Evolutionary conservation across 139 green algal species (phyloP), one percentile per base, ranked within the genome.

Genomic region (Micractinium sp.): DNA sequence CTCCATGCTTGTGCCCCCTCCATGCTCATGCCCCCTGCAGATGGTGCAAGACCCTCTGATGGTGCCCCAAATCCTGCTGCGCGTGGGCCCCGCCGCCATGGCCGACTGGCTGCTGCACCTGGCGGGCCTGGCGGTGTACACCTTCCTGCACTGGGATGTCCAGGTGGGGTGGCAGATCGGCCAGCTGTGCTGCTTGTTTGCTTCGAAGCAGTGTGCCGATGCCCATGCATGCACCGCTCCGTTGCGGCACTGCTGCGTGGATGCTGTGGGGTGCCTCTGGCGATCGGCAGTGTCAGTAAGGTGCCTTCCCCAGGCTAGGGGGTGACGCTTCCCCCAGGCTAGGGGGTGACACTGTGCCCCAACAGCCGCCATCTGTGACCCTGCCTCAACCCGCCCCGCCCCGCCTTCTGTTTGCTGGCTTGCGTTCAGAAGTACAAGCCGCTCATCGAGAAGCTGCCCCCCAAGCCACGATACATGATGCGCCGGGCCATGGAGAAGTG

Each of bases 91-190:
- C 0, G 74, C 56, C 0, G 86, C 95, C 15, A 87, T 97, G 69
- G 67, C 76, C 20, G 92, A 97, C 89, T 98, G 95, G 94, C 39
- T 94, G 76, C 60, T 85, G 71, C 95, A 98, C 87, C 94, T 96
- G 23, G 66, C 66, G 1, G 90, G 69, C 31, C 90, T 98, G 20
- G 93, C 82, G 0, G 73, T 82, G 0, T 97, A 95, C 91, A 94
- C 92, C 12, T 88, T 88, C 85, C 85, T 88, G 22, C 31, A 88
- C 85, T 88, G 85, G 85, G 85, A 88, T 19, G 71, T 80, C 27
- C 39, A 87, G 67, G 83, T 82, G n/a, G 19, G 71, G n/a, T 60
- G n/a, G 27, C 31, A 33, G 29, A 14, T 67, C 16, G 14, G 29
- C 33, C 31, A 9, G 25, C 78, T 69, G 9, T 86, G 56, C 60